A percentile compares a stretch with the other conserved stretches of the same genome.
Evolutionary conservation across 352 stramenopile genomes (phyloP).

Genomic region (Globisporangium barbulae): DNA sequence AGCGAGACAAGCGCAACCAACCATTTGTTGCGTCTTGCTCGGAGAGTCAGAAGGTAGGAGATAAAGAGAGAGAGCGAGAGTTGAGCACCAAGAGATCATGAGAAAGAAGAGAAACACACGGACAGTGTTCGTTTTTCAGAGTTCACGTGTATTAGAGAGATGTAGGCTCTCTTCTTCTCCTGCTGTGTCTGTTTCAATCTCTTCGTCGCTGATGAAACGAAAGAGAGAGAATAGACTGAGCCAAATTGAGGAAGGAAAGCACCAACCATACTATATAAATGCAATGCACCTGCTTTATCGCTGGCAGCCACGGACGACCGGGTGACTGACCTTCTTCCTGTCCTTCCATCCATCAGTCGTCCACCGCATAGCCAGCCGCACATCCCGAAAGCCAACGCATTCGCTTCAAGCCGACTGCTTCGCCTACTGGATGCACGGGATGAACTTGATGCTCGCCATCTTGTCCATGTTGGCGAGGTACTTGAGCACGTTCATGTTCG

Average conservation of each 20-base stretch:
- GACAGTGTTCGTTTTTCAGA: constrained; percentile 1
- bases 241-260: not conserved
- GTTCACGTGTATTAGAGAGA: constrained; percentile 4
- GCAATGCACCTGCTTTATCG: constrained; percentile 1
- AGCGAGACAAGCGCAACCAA: constrained; percentile 10
- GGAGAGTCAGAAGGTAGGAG: not conserved
- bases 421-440: constrained; percentile 49
- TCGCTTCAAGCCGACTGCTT: not conserved
- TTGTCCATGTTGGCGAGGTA: constrained; percentile 63
- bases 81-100: not conserved
- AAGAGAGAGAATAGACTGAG: not conserved
- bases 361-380: not conserved
- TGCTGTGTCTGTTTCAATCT: not conserved
- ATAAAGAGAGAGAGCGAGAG: not conserved
- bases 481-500: constrained; percentile 66
- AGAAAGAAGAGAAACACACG: constrained; percentile 1
- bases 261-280: constrained; percentile 14
- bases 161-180: not conserved
- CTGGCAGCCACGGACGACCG: not conserved
- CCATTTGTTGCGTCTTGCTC: not conserved
- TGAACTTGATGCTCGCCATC: constrained; percentile 62
- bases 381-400: not conserved
- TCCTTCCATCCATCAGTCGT: not conserved
- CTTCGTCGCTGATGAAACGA: not conserved
- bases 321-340: not conserved